Evolutionary conservation across 2,329 filamentous ascomycete genomes (phyloP).

Genomic region (Lasiodiplodia sp.): DNA sequence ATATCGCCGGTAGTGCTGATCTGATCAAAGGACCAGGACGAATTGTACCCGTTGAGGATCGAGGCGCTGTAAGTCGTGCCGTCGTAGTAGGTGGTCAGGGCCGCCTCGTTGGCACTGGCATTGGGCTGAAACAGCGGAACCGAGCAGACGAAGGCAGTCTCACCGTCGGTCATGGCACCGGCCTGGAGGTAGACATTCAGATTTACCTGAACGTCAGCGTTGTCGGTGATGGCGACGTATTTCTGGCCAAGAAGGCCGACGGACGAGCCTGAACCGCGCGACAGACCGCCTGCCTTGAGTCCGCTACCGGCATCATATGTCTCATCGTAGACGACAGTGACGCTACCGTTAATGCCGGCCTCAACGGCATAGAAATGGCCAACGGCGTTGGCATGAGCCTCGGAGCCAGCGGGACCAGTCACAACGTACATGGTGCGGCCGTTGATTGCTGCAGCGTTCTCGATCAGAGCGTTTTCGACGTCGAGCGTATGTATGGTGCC

Average conservation of each 20-base stretch:
- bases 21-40: no score
- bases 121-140: no score
- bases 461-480: no score
- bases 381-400: background rate
- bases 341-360: background rate
- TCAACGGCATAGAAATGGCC: background rate
- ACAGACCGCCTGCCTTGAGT: background rate
- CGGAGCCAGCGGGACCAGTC: background rate
- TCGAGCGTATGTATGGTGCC: no score
- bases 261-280: background rate
- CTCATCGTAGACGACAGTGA: background rate
- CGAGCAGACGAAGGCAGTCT: background rate
- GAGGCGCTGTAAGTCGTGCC: no score
- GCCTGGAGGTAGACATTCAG: background rate
- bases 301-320: background rate
- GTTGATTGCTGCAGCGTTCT: background rate
- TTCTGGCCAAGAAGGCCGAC: background rate
- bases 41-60: no score
- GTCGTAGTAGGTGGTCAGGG: no score
- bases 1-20: no score
- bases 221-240: slow-evolving; percentile 1
- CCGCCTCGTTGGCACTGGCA: no score
- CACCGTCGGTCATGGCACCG: background rate
- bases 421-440: background rate
- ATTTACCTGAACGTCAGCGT: background rate